Conservation (phyloP, 2,329 filamentous ascomycete genomes). For the Ceratocystis cubensis region DNA sequence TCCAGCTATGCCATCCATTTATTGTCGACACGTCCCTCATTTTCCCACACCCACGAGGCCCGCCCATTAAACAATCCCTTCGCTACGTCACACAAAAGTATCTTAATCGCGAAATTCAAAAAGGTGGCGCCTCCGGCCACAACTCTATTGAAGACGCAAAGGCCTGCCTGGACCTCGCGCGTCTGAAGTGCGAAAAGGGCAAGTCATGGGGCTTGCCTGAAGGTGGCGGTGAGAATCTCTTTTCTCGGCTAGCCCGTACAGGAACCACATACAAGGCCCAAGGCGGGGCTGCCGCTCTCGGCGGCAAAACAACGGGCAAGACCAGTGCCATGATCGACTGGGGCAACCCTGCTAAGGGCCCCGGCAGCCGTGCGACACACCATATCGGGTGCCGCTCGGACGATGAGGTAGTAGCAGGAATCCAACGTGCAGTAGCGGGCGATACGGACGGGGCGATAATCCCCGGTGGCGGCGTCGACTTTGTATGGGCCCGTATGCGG, state of each 20-base stretch:
- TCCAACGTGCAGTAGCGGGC: conserved; percentile 47
- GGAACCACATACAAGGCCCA: conserved; percentile 51
- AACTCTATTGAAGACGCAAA: conserved; percentile 86
- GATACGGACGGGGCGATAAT: conserved; percentile 47
- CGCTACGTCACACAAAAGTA: conserved; percentile 85
- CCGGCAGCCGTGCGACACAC: conserved; percentile 43
- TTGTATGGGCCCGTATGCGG: conserved; percentile 53
- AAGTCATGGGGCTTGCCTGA: conserved; percentile 74
- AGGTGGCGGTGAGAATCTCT: conserved; percentile 72
- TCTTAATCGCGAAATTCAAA: conserved; percentile 76
- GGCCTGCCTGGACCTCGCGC: conserved; percentile 83
- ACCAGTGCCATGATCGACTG: conserved; percentile 74
- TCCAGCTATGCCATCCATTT: conserved; percentile 81
- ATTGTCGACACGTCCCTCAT: conserved; percentile 84
- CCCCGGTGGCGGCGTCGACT: conserved; percentile 49
- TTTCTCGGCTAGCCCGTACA: conserved; percentile 60
- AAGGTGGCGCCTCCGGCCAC: conserved; percentile 61
- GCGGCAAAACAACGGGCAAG: conserved; percentile 44
- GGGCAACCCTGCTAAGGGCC: conserved; percentile 58
- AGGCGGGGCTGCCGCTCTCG: conserved; percentile 43
- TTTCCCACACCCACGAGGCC: conserved; percentile 80
- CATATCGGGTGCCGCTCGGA: conserved; percentile 47
- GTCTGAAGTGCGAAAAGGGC: conserved; percentile 91
- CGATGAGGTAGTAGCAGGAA: conserved; percentile 42
- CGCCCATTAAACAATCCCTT: conserved; percentile 77